phyloP scores from a whole-genome alignment of 2,329 filamentous ascomycete species.

The Mycogone perniciosa region DNA sequence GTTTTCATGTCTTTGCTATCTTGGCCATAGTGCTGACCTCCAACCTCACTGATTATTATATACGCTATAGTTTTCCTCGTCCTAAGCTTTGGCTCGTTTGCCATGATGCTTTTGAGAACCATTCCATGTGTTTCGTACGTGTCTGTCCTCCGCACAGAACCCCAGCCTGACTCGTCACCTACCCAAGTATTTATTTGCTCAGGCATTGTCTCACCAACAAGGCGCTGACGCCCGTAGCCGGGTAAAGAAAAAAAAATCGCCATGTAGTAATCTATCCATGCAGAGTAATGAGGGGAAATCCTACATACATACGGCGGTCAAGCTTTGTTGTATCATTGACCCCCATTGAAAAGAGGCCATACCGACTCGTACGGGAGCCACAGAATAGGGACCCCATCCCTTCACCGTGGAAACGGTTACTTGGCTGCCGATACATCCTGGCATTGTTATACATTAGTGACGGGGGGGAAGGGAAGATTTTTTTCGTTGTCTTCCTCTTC shows the following conservation, averaged over 20 bases:
- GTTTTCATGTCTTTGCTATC: not conserved
- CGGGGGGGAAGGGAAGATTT: too few relatives aligned
- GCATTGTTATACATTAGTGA: not conserved
- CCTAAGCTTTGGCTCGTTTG: not conserved
- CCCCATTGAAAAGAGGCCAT: too few relatives aligned
- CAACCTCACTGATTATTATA: too few relatives aligned
- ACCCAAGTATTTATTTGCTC: slow-evolving; percentile 1
- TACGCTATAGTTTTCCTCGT: too few relatives aligned
- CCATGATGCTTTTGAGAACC: not conserved
- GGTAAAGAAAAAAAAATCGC: not conserved
- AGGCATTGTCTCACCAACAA: not conserved
- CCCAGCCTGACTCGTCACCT: slow-evolving; percentile 2
- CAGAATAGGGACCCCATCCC: not conserved
- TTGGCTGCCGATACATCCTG: not conserved
- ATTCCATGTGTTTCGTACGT: too few relatives aligned
- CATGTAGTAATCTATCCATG: not conserved
- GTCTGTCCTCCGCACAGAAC: not conserved
- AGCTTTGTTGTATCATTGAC: not conserved
- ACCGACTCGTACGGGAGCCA: too few relatives aligned
- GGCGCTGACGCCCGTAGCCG: not conserved
- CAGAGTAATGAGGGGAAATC: not conserved
- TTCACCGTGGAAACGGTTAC: not conserved
- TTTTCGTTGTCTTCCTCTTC: not conserved
- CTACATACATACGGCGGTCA: not conserved
- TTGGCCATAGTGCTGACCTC: too few relatives aligned